Conservation (phyloP, 1,139 yeast genomes). For the Yueomyces sp. region DNA sequence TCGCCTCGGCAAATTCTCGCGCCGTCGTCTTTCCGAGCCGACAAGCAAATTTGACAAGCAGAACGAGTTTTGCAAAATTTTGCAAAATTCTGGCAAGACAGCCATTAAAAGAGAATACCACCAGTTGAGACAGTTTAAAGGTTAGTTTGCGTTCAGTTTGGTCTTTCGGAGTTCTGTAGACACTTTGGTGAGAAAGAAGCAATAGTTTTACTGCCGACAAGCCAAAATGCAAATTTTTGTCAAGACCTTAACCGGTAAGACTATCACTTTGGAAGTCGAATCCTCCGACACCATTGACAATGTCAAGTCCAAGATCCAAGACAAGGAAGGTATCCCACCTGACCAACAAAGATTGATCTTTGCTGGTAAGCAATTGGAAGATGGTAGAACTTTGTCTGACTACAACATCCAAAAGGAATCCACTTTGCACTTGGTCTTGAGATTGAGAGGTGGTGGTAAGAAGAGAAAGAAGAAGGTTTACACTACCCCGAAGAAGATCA, state of each 20-base stretch:
- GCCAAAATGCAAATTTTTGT: conserved; percentile 92
- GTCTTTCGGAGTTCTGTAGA: too few species aligned
- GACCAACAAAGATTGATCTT: conserved; percentile 99
- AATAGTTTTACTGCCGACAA: conserved; percentile 29
- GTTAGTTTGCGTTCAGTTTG: too few species aligned
- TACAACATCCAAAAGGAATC: conserved; percentile 99
- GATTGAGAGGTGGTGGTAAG: conserved; percentile 99
- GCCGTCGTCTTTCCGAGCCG: too few species aligned
- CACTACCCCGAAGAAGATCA: conserved; percentile 99
- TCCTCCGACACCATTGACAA: conserved; percentile 98
- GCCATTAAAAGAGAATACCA: too few species aligned
- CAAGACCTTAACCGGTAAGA: conserved; percentile 98
- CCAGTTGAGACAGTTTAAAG: too few species aligned
- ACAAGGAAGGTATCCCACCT: conserved; percentile 99
- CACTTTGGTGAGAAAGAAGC: conserved; percentile 27
- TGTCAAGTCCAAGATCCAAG: conserved; percentile 98
- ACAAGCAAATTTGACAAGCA: too few species aligned
- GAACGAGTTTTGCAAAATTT: too few species aligned
- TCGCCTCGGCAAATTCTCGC: too few species aligned
- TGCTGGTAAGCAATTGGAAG: conserved; percentile 99
- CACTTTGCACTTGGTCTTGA: conserved; percentile 90
- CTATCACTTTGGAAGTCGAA: conserved; percentile 98
- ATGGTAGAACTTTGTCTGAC: conserved; percentile 97
- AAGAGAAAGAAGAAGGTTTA: conserved; percentile 99
- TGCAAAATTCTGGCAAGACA: too few species aligned